Base-by-base conservation (phyloP, 169 alveolate genomes). In the Plasmodium gaboni region DNA sequence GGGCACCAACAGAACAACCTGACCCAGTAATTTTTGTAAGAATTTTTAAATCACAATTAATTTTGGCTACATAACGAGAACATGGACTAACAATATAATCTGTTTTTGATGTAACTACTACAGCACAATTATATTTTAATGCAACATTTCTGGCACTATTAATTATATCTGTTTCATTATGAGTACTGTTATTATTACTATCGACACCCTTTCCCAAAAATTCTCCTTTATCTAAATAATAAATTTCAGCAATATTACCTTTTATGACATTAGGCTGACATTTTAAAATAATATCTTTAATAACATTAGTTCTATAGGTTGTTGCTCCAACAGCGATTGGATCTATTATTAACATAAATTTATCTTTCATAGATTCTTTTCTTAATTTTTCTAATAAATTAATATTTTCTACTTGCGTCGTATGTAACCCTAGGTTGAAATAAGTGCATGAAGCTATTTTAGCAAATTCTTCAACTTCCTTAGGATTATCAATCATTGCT, bases 251-350 rank as follows among this genome's bases (percentile, higher is more conserved):
- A 26, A 85, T 10, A 85, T 70, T 85, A 7, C 92, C 87, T 85
- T 85, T 85, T 53, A 85, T 85, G n/a, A 57, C 78, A 85, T 85
- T 70, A 38, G 92, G 86, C 44, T 85, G 57, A 24, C 92, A 85
- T 32, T 70, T 85, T 55, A 22, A 13, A 22, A 85, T 42, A 4
- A 85, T 70, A 6, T 85, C 86, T 55, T 85, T 85, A 22, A 85
- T 85, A 3, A 70, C 32, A 44, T 69, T 15, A 26, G 67, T 85
- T 51, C 86, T 85, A 69, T 85, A 70, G 50, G 3, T 7, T 85
- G 92, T 85, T 85, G 87, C 76, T 8, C 92, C 92, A 12, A 85
- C 74, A 51, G 92, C 92, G 69, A 85, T 70, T 59, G 87, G 92
- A 46, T 85, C 92, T 3, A 85, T 28, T 13, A 85, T 48, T 64